phyloP scores from a whole-genome alignment of 164 flowering plant genomes.

The Berberis thunbergii region DNA sequence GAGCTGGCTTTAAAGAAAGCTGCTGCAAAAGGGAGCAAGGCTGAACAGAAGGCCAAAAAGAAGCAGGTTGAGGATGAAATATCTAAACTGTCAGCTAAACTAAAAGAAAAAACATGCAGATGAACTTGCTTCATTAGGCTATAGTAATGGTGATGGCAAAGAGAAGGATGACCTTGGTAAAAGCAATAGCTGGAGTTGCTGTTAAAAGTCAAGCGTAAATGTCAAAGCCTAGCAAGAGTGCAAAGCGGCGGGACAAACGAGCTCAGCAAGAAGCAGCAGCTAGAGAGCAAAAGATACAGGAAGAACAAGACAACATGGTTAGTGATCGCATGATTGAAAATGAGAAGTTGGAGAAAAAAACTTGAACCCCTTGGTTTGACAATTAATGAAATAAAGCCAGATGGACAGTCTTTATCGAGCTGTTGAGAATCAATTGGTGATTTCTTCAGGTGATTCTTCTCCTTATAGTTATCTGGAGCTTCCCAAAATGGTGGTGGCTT shows the following conservation, averaged over 20 bases:
- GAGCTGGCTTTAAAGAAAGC: conserved; percentile 67
- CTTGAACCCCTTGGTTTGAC: conserved; percentile 78
- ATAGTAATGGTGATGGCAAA: conserved; percentile 18
- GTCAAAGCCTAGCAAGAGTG: conserved; percentile 66
- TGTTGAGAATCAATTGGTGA: conserved; percentile 46
- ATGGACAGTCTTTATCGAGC: conserved; percentile 44
- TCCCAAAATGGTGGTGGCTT: conserved; percentile 25
- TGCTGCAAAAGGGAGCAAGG: conserved; percentile 96
- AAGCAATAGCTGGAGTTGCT: conserved; percentile 86
- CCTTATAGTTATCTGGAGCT: conserved; percentile 39
- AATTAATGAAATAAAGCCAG: conserved; percentile 78
- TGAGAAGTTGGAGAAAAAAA: conserved; percentile 44
- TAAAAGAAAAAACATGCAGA: conserved; percentile 68
- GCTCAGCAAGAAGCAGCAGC: conserved; percentile 93
- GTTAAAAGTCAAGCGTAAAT: conserved; percentile 34
- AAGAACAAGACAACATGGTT: conserved; percentile 65
- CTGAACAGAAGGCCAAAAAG: conserved; percentile 93
- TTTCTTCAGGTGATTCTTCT: too few relatives aligned
- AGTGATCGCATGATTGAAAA: conserved; percentile 40
- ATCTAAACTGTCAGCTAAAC: conserved; percentile 51
- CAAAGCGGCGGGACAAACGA: conserved; percentile 66
- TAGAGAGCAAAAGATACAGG: conserved; percentile 76
- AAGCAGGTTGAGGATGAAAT: conserved; percentile 93
- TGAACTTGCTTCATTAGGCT: conserved; percentile 80
- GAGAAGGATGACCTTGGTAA: conserved; percentile 48